phyloP scores from a whole-genome alignment of 2,329 filamentous ascomycete genomes.

The Paraconiothyrium sp. region DNA sequence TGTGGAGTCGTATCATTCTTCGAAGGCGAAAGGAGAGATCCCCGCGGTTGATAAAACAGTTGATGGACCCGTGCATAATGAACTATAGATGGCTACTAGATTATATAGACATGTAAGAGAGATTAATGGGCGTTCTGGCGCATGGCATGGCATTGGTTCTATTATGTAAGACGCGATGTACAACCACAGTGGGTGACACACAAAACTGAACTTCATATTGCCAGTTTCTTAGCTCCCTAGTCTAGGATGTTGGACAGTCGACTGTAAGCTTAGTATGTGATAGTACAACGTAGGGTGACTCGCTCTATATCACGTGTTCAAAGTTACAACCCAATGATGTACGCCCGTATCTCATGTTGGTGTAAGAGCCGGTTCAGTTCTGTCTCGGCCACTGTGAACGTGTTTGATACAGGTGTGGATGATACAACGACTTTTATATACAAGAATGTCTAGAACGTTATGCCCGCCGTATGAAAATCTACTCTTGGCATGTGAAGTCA shows the following conservation, averaged over 20 bases:
- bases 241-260: too few species aligned
- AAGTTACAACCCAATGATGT: too few species aligned
- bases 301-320: too few species aligned
- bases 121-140: background rate
- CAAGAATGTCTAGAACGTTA: background rate
- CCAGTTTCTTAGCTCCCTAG: too few species aligned
- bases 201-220: too few species aligned
- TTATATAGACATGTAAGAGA: background rate
- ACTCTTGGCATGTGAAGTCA: conserved; percentile 33
- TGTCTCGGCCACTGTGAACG: background rate
- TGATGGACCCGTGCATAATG: background rate
- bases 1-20: conserved; percentile 7
- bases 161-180: too few species aligned
- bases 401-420: background rate
- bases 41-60: background rate
- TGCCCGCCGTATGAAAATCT: background rate
- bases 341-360: too few species aligned
- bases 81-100: background rate
- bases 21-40: background rate
- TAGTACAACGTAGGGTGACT: too few species aligned
- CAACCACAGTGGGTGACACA: too few species aligned
- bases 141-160: background rate
- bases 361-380: too few species aligned
- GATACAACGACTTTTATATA: background rate
- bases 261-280: too few species aligned